Evolutionary conservation across 106 monocot genomes (phyloP).

Genomic region (Phalaenopsis equestris): DNA sequence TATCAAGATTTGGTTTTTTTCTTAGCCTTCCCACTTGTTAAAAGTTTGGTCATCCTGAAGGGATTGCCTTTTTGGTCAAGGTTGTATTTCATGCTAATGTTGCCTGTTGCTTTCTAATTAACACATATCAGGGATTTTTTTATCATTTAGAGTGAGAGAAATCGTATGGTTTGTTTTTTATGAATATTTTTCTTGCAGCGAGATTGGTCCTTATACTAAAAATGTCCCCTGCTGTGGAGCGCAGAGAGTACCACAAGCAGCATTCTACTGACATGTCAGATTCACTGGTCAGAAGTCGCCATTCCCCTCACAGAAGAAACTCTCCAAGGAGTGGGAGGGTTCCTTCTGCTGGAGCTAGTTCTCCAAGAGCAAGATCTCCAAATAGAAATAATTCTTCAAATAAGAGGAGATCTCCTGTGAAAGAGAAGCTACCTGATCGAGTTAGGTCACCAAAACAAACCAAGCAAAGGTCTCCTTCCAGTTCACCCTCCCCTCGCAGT

Average conservation of each 20-base stretch:
- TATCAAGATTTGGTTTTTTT: too few relatives aligned
- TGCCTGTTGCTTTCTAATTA: too few relatives aligned
- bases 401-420: slow-evolving; percentile 26
- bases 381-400: slow-evolving; percentile 13
- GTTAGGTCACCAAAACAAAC: slow-evolving; percentile 18
- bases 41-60: too few relatives aligned
- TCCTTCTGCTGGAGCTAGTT: slow-evolving; percentile 5
- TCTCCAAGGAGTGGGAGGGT: slow-evolving; percentile 22
- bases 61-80: too few relatives aligned
- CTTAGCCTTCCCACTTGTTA: too few relatives aligned
- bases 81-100: too few relatives aligned
- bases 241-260: slow-evolving; percentile 7
- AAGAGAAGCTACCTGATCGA: slow-evolving; percentile 16
- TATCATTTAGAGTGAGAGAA: too few relatives aligned
- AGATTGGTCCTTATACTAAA: slow-evolving; percentile 8
- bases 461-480: slow-evolving; percentile 18
- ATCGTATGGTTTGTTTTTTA: background rate
- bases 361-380: slow-evolving; percentile 17
- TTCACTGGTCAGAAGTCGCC: slow-evolving; percentile 20
- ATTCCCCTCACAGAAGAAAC: slow-evolving; percentile 20
- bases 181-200: background rate
- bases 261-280: slow-evolving; percentile 11
- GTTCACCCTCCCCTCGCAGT: slow-evolving; percentile 35
- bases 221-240: slow-evolving; percentile 29
- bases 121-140: too few relatives aligned